Conservation (phyloP, 495 filamentous ascomycete genomes). For the Beverwykella pulmonaria region DNA sequence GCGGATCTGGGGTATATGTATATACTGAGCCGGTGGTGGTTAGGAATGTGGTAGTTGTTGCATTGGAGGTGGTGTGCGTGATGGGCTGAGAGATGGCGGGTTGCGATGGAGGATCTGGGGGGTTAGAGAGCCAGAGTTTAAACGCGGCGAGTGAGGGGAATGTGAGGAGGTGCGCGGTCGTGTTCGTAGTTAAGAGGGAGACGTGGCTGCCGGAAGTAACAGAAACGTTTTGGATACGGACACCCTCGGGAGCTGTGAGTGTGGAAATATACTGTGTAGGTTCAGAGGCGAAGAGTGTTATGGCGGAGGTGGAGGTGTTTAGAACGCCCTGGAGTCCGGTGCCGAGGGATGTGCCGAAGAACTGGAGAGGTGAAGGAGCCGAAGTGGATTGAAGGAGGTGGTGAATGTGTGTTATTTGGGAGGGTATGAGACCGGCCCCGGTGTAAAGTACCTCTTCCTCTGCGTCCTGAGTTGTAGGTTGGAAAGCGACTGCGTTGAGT, state of each 20-base stretch:
- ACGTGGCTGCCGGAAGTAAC: background rate
- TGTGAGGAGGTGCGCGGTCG: background rate
- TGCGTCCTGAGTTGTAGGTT: too few relatives aligned
- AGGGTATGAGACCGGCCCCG: background rate
- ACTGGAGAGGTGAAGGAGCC: background rate
- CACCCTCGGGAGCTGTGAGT: background rate
- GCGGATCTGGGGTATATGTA: constrained; percentile 15
- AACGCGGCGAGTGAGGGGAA: constrained; percentile 1
- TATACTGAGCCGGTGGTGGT: constrained; percentile 4
- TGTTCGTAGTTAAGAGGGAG: background rate
- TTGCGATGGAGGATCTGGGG: background rate
- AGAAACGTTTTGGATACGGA: background rate
- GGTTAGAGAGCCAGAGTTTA: background rate
- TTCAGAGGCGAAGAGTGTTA: background rate
- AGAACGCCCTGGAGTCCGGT: constrained; percentile 1
- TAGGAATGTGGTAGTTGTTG: constrained; percentile 25
- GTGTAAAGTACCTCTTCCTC: background rate
- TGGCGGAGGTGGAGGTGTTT: background rate
- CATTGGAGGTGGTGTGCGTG: constrained; percentile 1
- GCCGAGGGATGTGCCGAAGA: constrained; percentile 6
- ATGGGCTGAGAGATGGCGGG: background rate
- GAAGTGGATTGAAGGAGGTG: background rate
- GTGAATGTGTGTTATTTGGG: background rate
- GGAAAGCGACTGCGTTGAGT: too few relatives aligned
- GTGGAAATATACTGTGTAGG: background rate